Conservation (phyloP, 495 filamentous ascomycete species). For the Collariella sp. region DNA sequence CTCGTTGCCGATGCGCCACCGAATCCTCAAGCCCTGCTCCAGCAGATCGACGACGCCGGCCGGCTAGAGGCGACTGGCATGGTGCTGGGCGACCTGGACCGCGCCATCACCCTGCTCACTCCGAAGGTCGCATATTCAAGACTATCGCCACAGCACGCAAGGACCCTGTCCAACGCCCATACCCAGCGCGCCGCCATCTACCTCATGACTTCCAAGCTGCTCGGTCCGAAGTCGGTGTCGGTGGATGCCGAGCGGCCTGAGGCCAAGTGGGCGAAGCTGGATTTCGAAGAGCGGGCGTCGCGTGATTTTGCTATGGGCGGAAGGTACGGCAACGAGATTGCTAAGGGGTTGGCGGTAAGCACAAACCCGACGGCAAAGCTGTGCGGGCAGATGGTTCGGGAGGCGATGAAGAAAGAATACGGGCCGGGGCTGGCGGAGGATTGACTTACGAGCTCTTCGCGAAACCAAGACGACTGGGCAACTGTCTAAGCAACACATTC, state of each 20-base stretch:
- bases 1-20: conserved; percentile 24
- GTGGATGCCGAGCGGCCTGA: conserved; percentile 30
- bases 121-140: conserved; percentile 41
- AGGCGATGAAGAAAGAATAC: conserved; percentile 74
- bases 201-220: conserved; percentile 50
- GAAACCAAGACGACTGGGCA: conserved; percentile 22
- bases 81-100: conserved; percentile 52
- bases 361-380: conserved; percentile 85
- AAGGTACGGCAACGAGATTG: conserved; percentile 69
- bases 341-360: conserved; percentile 64
- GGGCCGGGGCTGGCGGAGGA: conserved; percentile 27
- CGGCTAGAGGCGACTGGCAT: conserved; percentile 27
- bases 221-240: conserved; percentile 14
- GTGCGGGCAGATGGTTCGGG: conserved; percentile 78
- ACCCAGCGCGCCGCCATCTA: conserved; percentile 71
- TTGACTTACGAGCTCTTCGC: conserved; percentile 15
- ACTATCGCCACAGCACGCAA: conserved; percentile 52
- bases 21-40: conserved; percentile 24
- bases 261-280: conserved; percentile 38
- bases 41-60: conserved; percentile 22
- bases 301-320: conserved; percentile 68
- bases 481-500: neutral
- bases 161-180: conserved; percentile 58
- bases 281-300: conserved; percentile 65
- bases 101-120: conserved; percentile 59